Conservation (phyloP, 768 basidiomycete genomes). For the Tylopilus sp. region DNA sequence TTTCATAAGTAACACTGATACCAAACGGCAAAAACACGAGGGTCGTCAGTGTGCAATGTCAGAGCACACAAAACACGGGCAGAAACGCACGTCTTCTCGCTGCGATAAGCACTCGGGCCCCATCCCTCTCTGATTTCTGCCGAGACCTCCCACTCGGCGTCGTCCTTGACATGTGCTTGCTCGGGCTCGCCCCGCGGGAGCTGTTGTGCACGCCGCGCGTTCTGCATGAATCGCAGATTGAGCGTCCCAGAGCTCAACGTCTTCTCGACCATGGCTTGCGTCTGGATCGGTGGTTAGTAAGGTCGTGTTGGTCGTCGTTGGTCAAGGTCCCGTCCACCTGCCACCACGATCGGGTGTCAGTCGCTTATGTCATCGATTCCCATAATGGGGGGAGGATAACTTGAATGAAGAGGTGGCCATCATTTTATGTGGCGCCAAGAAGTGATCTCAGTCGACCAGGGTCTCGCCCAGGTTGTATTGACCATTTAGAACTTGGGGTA, state of each 20-base stretch:
- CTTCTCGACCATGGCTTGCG: conserved; percentile 34
- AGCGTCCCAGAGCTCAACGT: conserved; percentile 62
- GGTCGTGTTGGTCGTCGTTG: not conserved
- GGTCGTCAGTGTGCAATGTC: conserved; percentile 20
- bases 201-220: conserved; percentile 55
- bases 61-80: conserved; percentile 6
- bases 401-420: too few species aligned
- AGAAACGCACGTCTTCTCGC: conserved; percentile 27
- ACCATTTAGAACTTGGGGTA: too few species aligned
- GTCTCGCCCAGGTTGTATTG: too few species aligned
- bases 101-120: conserved; percentile 31
- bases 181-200: conserved; percentile 48
- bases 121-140: conserved; percentile 52
- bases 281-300: not conserved
- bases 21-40: conserved; percentile 7
- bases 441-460: not conserved
- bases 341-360: not conserved
- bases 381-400: too few species aligned
- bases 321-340: not conserved
- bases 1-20: conserved; percentile 46
- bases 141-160: conserved; percentile 62
- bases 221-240: conserved; percentile 71
- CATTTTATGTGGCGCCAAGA: conserved; percentile 15
- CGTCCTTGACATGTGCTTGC: conserved; percentile 55
- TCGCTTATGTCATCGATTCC: conserved; percentile 21